Base-by-base conservation (phyloP, 139 green algal genomes). In the Raphidocelis subcapitata region DNA sequence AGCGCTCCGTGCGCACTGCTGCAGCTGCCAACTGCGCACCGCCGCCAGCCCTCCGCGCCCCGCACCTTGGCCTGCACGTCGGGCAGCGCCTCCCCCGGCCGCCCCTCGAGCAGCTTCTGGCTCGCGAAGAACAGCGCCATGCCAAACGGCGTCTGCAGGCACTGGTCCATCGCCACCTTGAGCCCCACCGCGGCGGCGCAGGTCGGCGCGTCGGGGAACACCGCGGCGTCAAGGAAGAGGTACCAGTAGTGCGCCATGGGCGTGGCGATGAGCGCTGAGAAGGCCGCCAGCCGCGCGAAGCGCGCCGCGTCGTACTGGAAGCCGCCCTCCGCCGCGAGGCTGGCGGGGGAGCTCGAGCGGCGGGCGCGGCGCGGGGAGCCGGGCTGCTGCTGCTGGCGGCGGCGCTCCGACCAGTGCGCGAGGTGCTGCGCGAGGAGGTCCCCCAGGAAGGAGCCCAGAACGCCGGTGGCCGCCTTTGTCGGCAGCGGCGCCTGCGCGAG, bases 111-210 rank as follows among this genome's bases (percentile, higher is more conserved):
- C 31, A 71, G 36, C 74, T 82, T 82, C 69, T 83, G 72, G 33
- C 62, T 67, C 15, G 67, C 20, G 37, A 86, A 87, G 65, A 88
- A 88, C 15, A 83, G 35, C 3, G 69, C 77, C 24, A 81, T 87
- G 21, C 71, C 64, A 24, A 82, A 24, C 4, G 83, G 83, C n/a
- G 79, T 65, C 57, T 74, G 70, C 31, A 87, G 15, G 2, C 82
- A 37, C 78, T 88, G 83, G 61, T 88, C 83, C 37, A 79, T 23
- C 3, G 20, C 28, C 41, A 80, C 81, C 65, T 88, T 88, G 36
- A 68, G 79, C 21, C 72, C 57, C 16, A 88, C 76, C 5, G 83
- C 79, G 26, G 47, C 51, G 10, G 75, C 31, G 47, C 64, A 56
- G 14, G 49, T 82, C 26, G 81, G 73, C 14, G 49, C 46, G 23